These are phyloP conservation scores for Centrapalus pauciflorus DNA, from an alignment of 129 eudicot species.

Conservation along the genomic window DNA sequence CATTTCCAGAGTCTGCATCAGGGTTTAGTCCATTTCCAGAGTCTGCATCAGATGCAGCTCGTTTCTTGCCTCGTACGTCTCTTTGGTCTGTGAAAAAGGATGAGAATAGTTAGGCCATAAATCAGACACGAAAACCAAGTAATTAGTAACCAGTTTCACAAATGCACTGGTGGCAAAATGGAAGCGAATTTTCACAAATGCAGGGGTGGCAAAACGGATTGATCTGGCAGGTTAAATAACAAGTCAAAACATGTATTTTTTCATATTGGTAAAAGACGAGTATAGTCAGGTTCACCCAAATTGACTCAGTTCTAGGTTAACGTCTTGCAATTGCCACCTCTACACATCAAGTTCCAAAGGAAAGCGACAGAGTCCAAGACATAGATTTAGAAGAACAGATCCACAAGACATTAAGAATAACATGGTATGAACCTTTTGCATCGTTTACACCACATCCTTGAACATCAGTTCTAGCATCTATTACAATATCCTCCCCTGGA, in stretches of 20 bases:
- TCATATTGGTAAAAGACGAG: no score
- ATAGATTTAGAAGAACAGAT: not conserved
- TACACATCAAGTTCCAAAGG: not conserved
- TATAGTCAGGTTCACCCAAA: no score
- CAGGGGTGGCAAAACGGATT: no score
- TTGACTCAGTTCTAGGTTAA: not conserved
- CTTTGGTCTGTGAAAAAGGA: constrained; percentile 16
- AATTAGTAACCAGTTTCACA: not conserved
- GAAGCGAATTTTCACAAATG: not conserved
- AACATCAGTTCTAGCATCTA: constrained; percentile 18
- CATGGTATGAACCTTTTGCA: constrained; percentile 30
- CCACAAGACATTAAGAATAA: not conserved
- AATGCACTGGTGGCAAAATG: not conserved
- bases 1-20: constrained; percentile 29
- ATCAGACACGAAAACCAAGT: not conserved
- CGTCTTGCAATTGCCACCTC: not conserved
- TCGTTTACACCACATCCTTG: constrained; percentile 24
- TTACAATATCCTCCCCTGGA: constrained; percentile 45
- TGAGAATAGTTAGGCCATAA: not conserved
- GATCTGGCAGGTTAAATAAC: not conserved
- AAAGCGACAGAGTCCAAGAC: not conserved
- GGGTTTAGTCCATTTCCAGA: constrained; percentile 21
- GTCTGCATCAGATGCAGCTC: constrained; percentile 45
- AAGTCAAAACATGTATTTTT: no score
- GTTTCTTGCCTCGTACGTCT: constrained; percentile 39